A percentile compares a stretch with the other conserved stretches of the same genome.
Conservation (phyloP, 768 basidiomycete genomes). For the Symmetrospora coprosmae region DNA sequence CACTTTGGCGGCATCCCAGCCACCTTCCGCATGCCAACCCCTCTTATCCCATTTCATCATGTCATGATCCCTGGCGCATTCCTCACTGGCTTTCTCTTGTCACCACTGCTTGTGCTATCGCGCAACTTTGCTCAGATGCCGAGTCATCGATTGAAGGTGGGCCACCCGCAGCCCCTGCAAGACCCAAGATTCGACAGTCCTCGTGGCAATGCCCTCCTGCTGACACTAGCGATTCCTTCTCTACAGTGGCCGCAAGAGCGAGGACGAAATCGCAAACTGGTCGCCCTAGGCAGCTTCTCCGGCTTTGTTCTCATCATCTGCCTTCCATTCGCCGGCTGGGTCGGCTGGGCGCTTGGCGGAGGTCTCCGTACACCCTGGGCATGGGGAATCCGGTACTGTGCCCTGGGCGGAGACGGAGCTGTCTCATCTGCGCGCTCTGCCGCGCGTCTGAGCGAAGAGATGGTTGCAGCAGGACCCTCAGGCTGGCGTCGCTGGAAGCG, state of each 20-base stretch:
- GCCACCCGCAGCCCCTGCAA: neutral
- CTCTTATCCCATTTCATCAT: constrained; percentile 77
- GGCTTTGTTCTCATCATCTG: constrained; percentile 63
- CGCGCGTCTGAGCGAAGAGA: no score
- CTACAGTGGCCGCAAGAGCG: constrained; percentile 63
- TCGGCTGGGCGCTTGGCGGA: constrained; percentile 67
- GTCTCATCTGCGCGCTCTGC: no score
- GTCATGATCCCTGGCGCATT: constrained; percentile 85
- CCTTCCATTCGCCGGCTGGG: constrained; percentile 79
- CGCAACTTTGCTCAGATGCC: constrained; percentile 81
- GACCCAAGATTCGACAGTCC: no score
- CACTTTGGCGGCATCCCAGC: constrained; percentile 67
- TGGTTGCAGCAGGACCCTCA: neutral
- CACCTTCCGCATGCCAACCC: constrained; percentile 85
- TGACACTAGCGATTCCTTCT: neutral
- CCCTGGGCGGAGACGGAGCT: constrained; percentile 30
- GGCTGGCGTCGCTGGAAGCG: constrained; percentile 53
- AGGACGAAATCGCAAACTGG: constrained; percentile 59
- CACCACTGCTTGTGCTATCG: constrained; percentile 78
- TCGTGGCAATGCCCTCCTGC: neutral
- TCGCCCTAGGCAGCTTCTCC: constrained; percentile 70
- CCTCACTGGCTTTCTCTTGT: constrained; percentile 83
- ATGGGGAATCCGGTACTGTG: constrained; percentile 27
- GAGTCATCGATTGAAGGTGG: constrained; percentile 47
- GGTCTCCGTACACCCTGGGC: constrained; percentile 26